Percentiles rank a stretch among this genome's conserved stretches.
These are phyloP conservation scores for Cladophialophora yegresii DNA, from an alignment of 2,329 filamentous ascomycete genomes.

Conservation along the genomic window DNA sequence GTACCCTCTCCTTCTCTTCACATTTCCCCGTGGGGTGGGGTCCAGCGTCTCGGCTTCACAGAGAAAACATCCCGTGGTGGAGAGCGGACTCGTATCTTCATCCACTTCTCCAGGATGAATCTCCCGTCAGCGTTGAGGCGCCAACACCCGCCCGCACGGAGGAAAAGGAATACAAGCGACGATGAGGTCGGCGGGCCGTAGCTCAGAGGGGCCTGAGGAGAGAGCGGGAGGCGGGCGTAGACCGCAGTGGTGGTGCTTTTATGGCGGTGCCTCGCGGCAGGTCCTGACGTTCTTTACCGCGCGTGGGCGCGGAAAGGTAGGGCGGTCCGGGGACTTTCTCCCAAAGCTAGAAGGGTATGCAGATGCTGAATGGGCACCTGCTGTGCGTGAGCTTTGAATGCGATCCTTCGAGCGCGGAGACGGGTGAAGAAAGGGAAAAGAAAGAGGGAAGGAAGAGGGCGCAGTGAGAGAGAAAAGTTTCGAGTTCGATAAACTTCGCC, in stretches of 20 bases:
- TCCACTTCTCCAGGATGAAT: slow-evolving; percentile 54
- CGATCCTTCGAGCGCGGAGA: slow-evolving; percentile 99
- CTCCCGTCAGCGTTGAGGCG: background rate
- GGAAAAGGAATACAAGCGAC: slow-evolving; percentile 54
- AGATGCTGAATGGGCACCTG: slow-evolving; percentile 44
- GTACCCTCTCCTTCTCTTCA: slow-evolving; percentile 46
- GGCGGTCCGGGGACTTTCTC: slow-evolving; percentile 99
- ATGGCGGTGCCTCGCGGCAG: slow-evolving; percentile 99
- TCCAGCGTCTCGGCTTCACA: slow-evolving; percentile 31
- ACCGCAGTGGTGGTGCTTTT: slow-evolving; percentile 86
- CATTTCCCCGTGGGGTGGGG: slow-evolving; percentile 42
- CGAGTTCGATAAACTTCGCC: slow-evolving; percentile 1
- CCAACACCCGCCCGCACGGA: background rate
- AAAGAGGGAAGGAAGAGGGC: background rate
- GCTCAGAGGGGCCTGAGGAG: slow-evolving; percentile 45
- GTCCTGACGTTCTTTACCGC: slow-evolving; percentile 48
- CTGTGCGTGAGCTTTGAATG: slow-evolving; percentile 98
- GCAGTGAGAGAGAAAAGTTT: background rate
- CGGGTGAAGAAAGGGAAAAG: slow-evolving; percentile 13
- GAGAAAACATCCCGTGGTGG: background rate
- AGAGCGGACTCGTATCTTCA: slow-evolving; percentile 84
- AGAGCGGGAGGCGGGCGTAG: slow-evolving; percentile 59
- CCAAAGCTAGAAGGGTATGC: slow-evolving; percentile 70
- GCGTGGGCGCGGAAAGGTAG: slow-evolving; percentile 43
- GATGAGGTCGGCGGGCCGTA: slow-evolving; percentile 48